Evolutionary conservation across 2,329 filamentous ascomycete species (phyloP), one percentile per base, ranked within the genome.

Genomic region (Xylaria sp.): DNA sequence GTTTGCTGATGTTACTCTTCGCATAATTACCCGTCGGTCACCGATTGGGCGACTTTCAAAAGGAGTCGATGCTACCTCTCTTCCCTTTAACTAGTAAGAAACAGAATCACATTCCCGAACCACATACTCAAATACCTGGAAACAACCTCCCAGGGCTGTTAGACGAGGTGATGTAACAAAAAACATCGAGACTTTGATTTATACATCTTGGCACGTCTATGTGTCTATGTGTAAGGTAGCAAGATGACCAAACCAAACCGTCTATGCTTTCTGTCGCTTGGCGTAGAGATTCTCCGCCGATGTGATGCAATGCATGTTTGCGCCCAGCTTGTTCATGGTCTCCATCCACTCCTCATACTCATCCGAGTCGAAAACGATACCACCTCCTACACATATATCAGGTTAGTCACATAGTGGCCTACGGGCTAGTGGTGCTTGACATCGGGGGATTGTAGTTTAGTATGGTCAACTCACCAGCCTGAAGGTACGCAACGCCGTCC

Each of bases 331-430:
- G 85, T 99, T 98, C 62, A 90, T 93, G 73, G 97, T 98, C 87
- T 98, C 94, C 81, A 95, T 89, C 86, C 94, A 98, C 81, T 98
- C 96, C 73, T 98, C 93, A 76, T 92, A 91, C 74, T 87, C 92
- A 78, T 97, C 94, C 50, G 93, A 97, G 81, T 98, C 96, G 78
- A 95, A 97, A 52, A 97, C 94, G 76, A 98, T 97, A 37, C 94
- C 94, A 44, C 94, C 94, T 15, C 92, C 88, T 89, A 63, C 52
- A 15, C 12, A 48, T 15, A 59, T 18, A 48, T 60, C 13, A 48
- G 31, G 10, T 65, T 59, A 66, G 63, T 39, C 51, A 63, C 39
- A 44, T 52, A 6, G 18, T 46, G 15, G 37, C n/a, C 2, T 12
- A 12, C 10, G 39, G 59, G 37, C 44, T 34, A 63, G 64, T 9